phyloP scores from a whole-genome alignment of 202 grass and related monocot genomes.

The Zizania palustris region DNA sequence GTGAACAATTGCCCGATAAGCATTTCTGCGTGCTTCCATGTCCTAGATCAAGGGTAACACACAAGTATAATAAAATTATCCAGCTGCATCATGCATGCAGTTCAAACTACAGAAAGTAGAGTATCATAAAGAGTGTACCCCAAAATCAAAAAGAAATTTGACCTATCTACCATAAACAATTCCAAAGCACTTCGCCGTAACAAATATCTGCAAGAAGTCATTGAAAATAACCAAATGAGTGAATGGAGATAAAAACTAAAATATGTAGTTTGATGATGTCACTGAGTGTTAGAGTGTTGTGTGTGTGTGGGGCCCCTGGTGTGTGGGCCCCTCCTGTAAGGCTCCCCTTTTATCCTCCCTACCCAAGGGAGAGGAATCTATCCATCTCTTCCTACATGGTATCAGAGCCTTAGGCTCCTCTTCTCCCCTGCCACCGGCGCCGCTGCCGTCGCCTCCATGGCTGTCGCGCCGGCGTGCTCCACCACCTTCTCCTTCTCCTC shows the following conservation, averaged over 20 bases:
- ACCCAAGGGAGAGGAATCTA: too few species aligned
- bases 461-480: too few species aligned
- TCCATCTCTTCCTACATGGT: too few species aligned
- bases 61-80: conserved; percentile 32
- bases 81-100: not conserved
- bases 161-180: conserved; percentile 98
- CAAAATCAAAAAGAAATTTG: conserved; percentile 99
- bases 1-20: conserved; percentile 94
- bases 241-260: conserved; percentile 11
- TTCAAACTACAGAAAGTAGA: conserved; percentile 17
- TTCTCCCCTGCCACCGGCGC: too few species aligned
- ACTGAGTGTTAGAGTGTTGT: too few species aligned
- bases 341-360: too few species aligned
- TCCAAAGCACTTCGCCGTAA: conserved; percentile 96
- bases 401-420: too few species aligned
- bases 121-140: conserved; percentile 59
- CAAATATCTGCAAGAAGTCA: conserved; percentile 77
- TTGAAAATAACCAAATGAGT: conserved; percentile 34
- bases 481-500: too few species aligned
- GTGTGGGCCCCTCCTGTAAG: too few species aligned
- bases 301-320: too few species aligned
- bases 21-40: conserved; percentile 88
- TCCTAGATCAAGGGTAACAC: conserved; percentile 58
- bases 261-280: conserved; percentile 4
- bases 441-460: too few species aligned